A percentile compares a stretch with the other conserved stretches of the same genome.
These are phyloP conservation scores for Vaccinium vitisidaea DNA, from an alignment of 148 eudicot genomes.

Conservation along the genomic window DNA sequence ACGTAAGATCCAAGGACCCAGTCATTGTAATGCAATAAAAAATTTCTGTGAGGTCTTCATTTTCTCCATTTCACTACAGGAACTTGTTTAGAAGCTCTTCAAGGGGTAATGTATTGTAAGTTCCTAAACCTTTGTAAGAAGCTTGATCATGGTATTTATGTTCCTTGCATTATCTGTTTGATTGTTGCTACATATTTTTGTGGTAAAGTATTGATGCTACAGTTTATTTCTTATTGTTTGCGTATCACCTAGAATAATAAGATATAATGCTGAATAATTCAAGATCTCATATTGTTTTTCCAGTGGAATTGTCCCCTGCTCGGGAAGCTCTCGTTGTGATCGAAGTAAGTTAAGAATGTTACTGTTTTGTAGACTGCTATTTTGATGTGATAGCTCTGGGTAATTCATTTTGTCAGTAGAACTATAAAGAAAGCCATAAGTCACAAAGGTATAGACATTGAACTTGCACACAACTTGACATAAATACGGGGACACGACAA, in stretches of 20 bases:
- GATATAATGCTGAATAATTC: neutral
- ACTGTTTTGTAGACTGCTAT: neutral
- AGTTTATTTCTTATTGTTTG: neutral
- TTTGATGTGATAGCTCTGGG: neutral
- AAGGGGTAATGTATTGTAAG: constrained; percentile 17
- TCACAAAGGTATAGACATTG: neutral
- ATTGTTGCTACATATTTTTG: neutral
- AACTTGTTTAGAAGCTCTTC: constrained; percentile 28
- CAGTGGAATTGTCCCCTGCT: constrained; percentile 27
- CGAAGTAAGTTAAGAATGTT: constrained; percentile 16
- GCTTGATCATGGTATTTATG: neutral
- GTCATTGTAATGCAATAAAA: neutral
- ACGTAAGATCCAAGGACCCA: constrained; percentile 10
- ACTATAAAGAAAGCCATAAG: neutral
- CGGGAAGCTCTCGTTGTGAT: neutral
- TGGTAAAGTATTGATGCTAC: neutral
- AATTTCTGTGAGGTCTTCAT: neutral
- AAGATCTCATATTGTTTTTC: neutral
- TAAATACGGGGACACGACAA: neutral
- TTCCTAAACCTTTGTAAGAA: neutral
- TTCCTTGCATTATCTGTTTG: neutral
- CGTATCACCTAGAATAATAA: neutral
- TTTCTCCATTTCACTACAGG: constrained; percentile 5
- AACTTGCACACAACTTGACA: neutral
- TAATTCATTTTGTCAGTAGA: neutral